A percentile compares a stretch with the other conserved stretches of the same genome.
phyloP scores from a whole-genome alignment of 1,139 yeast genomes.

The Nakaseomyces sp. region DNA sequence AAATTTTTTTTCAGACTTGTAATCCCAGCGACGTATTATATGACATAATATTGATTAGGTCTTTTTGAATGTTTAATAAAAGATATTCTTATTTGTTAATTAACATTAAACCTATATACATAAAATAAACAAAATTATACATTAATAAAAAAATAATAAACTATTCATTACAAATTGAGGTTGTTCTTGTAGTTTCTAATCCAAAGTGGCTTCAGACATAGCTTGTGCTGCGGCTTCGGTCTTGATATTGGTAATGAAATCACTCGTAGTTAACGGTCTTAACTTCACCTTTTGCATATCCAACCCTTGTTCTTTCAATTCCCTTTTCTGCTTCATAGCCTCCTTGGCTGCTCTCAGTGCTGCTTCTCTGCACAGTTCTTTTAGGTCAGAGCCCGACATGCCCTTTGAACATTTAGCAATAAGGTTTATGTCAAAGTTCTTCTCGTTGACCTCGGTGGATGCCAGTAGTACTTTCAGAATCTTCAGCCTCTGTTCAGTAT shows the following conservation, averaged over 20 bases:
- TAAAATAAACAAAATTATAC: too few relatives aligned
- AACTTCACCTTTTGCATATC: conserved; percentile 1
- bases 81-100: too few relatives aligned
- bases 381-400: conserved; percentile 81
- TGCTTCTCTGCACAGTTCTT: conserved; percentile 88
- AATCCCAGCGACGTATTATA: too few relatives aligned
- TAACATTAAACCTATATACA: too few relatives aligned
- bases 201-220: conserved; percentile 2
- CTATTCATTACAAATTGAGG: too few relatives aligned
- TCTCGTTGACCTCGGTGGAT: conserved; percentile 51
- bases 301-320: conserved; percentile 10
- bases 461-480: conserved; percentile 59
- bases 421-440: conserved; percentile 49
- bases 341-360: conserved; percentile 86
- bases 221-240: conserved; percentile 1
- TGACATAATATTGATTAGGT: background rate
- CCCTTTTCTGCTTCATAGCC: conserved; percentile 44
- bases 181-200: background rate
- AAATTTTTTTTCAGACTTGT: too few relatives aligned
- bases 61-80: background rate
- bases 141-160: too few relatives aligned
- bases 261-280: conserved; percentile 5
- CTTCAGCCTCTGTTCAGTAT: conserved; percentile 54
- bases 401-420: conserved; percentile 65
- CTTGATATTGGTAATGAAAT: conserved; percentile 1